Base-by-base conservation (phyloP, 306 rosid species). In the Lithocarpus polystachyus region DNA sequence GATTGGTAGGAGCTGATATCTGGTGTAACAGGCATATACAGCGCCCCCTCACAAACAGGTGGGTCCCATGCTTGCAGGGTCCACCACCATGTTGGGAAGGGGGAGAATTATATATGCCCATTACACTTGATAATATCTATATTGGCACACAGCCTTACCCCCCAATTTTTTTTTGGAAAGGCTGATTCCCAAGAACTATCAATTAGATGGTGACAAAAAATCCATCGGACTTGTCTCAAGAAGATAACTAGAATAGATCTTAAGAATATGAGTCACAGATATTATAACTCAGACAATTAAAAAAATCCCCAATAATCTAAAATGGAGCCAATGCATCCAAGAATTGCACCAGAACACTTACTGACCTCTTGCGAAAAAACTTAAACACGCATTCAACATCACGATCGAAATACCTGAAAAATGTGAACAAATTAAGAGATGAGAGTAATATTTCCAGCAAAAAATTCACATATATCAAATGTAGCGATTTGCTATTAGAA, bases 341-440 rank as follows among this genome's bases (percentile, higher is more conserved):
- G 75, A 22, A 15, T 22, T 6, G 73, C 18, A 6, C 18, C 56
- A 70, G 76, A 48, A 33, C 23, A 35, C 57, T 43, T 56, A 86
- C 97, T 55, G 65, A 94, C 96, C 98, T 90, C 86, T 88, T 94
- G 68, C 89, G 86, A 78, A 94, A 94, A 85, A 92, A 92, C 89
- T 92, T 94, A 14, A 92, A 89, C 82, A 92, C 75, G 51, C 97
- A 94, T 86, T 92, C 97, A 80, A 94, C 93, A 81, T 94, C 99
- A 78, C 97, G 97, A 78, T 94, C 97, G 75, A 94, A 94, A 86
- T 94, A 94, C 99, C 99, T 94, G 91, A 87, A 80, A 82, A 71
- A 82, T 59, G 62, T 26, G 61, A 71, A 89, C 55, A 77, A 48
- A 45, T 31, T 29, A 79, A 67, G 68, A 54, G 4, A n/a, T 10